phyloP scores from a whole-genome alignment of 2,329 filamentous ascomycete genomes.

The Periglandula ipomoeae region DNA sequence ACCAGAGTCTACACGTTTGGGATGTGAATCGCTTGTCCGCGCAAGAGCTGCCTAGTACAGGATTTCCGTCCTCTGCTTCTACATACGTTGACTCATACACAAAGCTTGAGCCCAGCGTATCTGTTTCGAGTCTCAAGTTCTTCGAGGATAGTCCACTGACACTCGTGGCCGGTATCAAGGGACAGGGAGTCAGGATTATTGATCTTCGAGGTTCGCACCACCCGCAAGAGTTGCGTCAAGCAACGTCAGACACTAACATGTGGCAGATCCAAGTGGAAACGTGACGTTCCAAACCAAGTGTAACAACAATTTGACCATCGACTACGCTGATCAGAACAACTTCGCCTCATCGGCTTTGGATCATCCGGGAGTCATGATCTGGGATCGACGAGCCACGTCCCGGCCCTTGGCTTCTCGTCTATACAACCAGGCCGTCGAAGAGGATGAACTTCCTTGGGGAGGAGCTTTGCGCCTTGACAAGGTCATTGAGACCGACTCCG shows the following conservation, averaged over 20 bases:
- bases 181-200: slow-evolving; percentile 65
- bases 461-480: slow-evolving; percentile 48
- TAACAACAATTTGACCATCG: slow-evolving; percentile 66
- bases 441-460: slow-evolving; percentile 55
- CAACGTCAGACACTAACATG: slow-evolving; percentile 1
- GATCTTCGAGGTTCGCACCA: slow-evolving; percentile 59
- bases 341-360: slow-evolving; percentile 73
- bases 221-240: neutral
- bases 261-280: slow-evolving; percentile 39
- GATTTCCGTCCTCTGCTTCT: slow-evolving; percentile 40
- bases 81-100: slow-evolving; percentile 47
- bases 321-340: slow-evolving; percentile 73
- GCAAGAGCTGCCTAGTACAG: slow-evolving; percentile 35
- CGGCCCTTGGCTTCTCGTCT: slow-evolving; percentile 41
- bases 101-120: slow-evolving; percentile 55
- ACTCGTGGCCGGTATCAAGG: slow-evolving; percentile 66
- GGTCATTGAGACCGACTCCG: slow-evolving; percentile 46
- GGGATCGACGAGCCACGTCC: slow-evolving; percentile 61
- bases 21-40: slow-evolving; percentile 57
- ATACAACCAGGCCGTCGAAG: slow-evolving; percentile 49
- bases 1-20: slow-evolving; percentile 75
- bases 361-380: slow-evolving; percentile 65
- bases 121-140: slow-evolving; percentile 77
- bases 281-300: slow-evolving; percentile 56
- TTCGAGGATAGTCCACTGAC: slow-evolving; percentile 69